Conservation (phyloP, 768 basidiomycete genomes). For the Collybia mongolica region DNA sequence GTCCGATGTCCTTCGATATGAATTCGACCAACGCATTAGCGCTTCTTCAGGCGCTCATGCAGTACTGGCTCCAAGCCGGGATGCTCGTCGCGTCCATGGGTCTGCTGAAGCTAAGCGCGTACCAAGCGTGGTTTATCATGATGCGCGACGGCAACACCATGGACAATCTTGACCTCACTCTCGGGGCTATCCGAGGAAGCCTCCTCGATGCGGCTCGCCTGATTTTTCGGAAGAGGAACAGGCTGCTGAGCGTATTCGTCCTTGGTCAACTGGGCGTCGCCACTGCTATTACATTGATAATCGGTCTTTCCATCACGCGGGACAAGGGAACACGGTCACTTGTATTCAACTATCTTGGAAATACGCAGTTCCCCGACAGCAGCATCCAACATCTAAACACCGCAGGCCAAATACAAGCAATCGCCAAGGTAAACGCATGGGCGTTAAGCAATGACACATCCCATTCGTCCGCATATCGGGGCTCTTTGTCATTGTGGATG, state of each 20-base stretch:
- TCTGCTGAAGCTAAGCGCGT: slow-evolving; percentile 11
- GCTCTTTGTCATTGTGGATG: slow-evolving; percentile 12
- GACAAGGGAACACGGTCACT: neutral
- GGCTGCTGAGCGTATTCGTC: slow-evolving; percentile 10
- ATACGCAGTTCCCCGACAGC: slow-evolving; percentile 11
- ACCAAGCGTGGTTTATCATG: slow-evolving; percentile 16
- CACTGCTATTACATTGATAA: slow-evolving; percentile 8
- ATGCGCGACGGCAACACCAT: slow-evolving; percentile 14
- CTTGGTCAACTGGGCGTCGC: slow-evolving; percentile 7
- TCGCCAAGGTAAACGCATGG: slow-evolving; percentile 13
- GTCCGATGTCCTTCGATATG: slow-evolving; percentile 10
- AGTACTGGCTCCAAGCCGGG: slow-evolving; percentile 14
- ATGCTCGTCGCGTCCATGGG: slow-evolving; percentile 9
- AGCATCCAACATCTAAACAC: slow-evolving; percentile 4
- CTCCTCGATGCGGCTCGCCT: slow-evolving; percentile 8
- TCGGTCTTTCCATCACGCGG: slow-evolving; percentile 11
- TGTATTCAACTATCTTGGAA: slow-evolving; percentile 4
- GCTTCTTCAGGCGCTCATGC: slow-evolving; percentile 14
- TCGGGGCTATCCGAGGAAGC: slow-evolving; percentile 15
- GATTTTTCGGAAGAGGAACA: slow-evolving; percentile 9
- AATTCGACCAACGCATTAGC: slow-evolving; percentile 11
- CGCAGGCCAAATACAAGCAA: slow-evolving; percentile 13
- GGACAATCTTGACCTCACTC: slow-evolving; percentile 13
- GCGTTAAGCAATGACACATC: slow-evolving; percentile 8
- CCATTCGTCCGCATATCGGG: slow-evolving; percentile 9